Evolutionary conservation across 2,329 filamentous ascomycete genomes (phyloP).

Genomic region (Daldinia sp.): DNA sequence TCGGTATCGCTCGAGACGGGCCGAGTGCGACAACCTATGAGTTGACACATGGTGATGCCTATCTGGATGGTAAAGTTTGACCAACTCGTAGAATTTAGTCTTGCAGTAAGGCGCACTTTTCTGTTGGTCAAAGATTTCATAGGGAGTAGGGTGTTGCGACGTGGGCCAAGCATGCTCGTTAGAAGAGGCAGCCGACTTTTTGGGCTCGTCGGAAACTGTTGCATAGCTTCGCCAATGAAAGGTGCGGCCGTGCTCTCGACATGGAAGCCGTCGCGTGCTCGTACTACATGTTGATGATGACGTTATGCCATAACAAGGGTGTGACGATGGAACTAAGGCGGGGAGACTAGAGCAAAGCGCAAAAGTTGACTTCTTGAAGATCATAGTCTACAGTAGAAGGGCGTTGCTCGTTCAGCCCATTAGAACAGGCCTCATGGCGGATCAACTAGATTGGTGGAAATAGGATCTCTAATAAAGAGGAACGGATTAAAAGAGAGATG

Average conservation of each 20-base stretch:
- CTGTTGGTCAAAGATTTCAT: conserved; percentile 78
- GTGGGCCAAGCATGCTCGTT: conserved; percentile 55
- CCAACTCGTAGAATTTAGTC: conserved; percentile 84
- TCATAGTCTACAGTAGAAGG: conserved; percentile 39
- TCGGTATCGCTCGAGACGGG: conserved; percentile 86
- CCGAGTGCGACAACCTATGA: conserved; percentile 62
- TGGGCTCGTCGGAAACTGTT: conserved; percentile 36
- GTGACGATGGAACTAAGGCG: conserved; percentile 32
- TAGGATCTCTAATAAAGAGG: not conserved
- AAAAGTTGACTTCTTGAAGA: conserved; percentile 43
- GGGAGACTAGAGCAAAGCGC: conserved; percentile 41
- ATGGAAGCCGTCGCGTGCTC: conserved; percentile 17
- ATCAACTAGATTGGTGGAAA: not conserved
- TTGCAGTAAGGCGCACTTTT: conserved; percentile 79
- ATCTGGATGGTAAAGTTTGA: conserved; percentile 96
- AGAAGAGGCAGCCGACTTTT: conserved; percentile 33
- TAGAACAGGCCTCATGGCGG: conserved; percentile 31
- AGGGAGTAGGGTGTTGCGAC: conserved; percentile 73
- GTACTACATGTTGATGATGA: conserved; percentile 42
- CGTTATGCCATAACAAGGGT: conserved; percentile 35
- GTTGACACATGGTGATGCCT: conserved; percentile 56
- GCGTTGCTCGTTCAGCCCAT: conserved; percentile 32
- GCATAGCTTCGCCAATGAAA: conserved; percentile 38
- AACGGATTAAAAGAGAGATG: not conserved
- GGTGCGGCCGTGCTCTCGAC: not conserved